These are phyloP conservation scores for Trifolium dubium DNA, from an alignment of 306 rosid species.

Conservation along the genomic window DNA sequence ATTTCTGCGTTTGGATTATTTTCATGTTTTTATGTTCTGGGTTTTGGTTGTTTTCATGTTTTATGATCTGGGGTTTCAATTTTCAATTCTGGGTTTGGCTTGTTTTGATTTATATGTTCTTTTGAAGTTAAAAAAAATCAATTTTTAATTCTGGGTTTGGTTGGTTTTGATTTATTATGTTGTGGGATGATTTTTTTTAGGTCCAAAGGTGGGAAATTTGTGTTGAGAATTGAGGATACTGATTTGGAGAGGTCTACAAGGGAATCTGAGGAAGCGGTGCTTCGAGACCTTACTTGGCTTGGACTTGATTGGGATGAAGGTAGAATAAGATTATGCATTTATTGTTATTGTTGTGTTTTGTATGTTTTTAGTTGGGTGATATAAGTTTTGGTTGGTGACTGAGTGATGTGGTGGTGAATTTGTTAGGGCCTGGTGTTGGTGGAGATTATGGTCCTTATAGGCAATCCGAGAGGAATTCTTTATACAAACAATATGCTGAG, in stretches of 20 bases:
- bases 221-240: constrained; percentile 95
- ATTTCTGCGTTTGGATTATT: neutral
- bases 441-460: constrained; percentile 96
- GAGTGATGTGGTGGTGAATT: constrained; percentile 23
- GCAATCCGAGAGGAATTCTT: constrained; percentile 87
- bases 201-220: constrained; percentile 90
- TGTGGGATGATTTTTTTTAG: constrained; percentile 40
- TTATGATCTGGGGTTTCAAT: neutral
- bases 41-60: neutral
- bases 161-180: neutral
- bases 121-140: neutral
- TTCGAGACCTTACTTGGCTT: constrained; percentile 92
- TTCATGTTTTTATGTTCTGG: neutral
- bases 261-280: constrained; percentile 86
- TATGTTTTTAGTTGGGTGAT: neutral
- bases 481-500: constrained; percentile 81
- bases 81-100: neutral
- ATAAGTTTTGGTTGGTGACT: constrained; percentile 31
- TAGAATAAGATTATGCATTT: constrained; percentile 22
- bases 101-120: neutral
- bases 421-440: constrained; percentile 85
- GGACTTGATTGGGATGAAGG: constrained; percentile 98
- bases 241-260: constrained; percentile 96
- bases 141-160: neutral
- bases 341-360: neutral